These are phyloP conservation scores for Colletotrichum melonis DNA, from an alignment of 2,329 filamentous ascomycete genomes.

Conservation along the genomic window DNA sequence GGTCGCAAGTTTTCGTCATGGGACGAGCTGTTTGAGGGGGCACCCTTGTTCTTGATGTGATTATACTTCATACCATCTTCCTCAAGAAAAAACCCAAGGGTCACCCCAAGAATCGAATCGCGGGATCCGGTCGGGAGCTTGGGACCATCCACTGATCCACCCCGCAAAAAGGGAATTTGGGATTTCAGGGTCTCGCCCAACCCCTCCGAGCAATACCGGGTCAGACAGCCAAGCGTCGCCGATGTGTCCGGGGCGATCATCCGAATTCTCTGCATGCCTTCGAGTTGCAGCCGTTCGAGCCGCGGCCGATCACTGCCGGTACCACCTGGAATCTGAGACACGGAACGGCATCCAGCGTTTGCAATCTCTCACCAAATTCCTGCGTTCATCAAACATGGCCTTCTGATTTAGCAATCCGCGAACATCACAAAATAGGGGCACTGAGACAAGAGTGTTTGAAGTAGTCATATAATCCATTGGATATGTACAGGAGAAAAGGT, in stretches of 20 bases:
- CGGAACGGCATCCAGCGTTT: constrained; percentile 17
- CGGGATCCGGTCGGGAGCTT: neutral
- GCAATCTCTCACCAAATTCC: constrained; percentile 5
- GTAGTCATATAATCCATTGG: constrained; percentile 29
- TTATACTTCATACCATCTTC: neutral
- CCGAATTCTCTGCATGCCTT: neutral
- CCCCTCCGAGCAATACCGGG: neutral
- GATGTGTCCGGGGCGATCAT: constrained; percentile 4
- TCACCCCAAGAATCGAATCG: neutral
- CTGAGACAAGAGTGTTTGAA: neutral
- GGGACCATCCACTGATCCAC: neutral
- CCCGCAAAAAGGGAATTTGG: neutral
- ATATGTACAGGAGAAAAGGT: constrained; percentile 32
- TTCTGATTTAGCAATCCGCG: neutral
- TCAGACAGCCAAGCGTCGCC: constrained; percentile 31
- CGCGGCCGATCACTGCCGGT: constrained; percentile 15
- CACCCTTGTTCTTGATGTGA: constrained; percentile 26
- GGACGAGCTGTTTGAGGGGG: constrained; percentile 21
- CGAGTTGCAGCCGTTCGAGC: neutral
- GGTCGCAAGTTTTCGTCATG: neutral
- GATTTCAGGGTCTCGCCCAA: neutral
- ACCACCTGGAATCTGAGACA: constrained; percentile 18
- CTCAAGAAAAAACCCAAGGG: neutral
- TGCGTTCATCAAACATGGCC: neutral
- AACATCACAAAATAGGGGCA: neutral